Conservation (phyloP, 2,329 filamentous ascomycete species). For the Epichloe amarillans region DNA sequence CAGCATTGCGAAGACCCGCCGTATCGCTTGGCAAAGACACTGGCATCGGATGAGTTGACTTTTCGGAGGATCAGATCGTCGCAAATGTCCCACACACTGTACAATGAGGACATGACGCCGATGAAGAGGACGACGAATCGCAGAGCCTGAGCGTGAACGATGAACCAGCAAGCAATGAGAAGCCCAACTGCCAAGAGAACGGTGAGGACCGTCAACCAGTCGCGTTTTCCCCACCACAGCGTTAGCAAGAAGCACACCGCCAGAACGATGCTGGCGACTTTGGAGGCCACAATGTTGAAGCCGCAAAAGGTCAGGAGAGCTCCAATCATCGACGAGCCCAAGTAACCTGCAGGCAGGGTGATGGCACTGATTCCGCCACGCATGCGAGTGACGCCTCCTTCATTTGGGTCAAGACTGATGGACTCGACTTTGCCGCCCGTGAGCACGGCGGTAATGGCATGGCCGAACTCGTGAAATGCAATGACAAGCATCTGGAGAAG, state of each 20-base stretch:
- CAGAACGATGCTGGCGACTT: slow-evolving; percentile 61
- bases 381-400: slow-evolving; percentile 71
- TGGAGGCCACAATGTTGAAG: slow-evolving; percentile 70
- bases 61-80: slow-evolving; percentile 71
- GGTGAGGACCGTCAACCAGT: slow-evolving; percentile 65
- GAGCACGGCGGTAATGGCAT: slow-evolving; percentile 57
- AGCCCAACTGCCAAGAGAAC: slow-evolving; percentile 57
- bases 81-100: slow-evolving; percentile 77
- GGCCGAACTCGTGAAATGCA: slow-evolving; percentile 69
- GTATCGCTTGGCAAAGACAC: slow-evolving; percentile 64
- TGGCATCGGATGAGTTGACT: slow-evolving; percentile 68
- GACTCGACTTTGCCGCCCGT: slow-evolving; percentile 64
- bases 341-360: slow-evolving; percentile 64
- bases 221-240: slow-evolving; percentile 66
- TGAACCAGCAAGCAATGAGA: slow-evolving; percentile 67
- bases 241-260: slow-evolving; percentile 66
- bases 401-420: slow-evolving; percentile 62
- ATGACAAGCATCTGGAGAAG: slow-evolving; percentile 59
- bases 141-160: slow-evolving; percentile 59
- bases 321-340: slow-evolving; percentile 65
- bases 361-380: slow-evolving; percentile 55
- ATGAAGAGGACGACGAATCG: slow-evolving; percentile 68
- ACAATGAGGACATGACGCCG: slow-evolving; percentile 68
- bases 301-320: slow-evolving; percentile 67
- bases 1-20: slow-evolving; percentile 71